Conservation (phyloP, 176 grass and related monocot species). For the Bromus sterilis region DNA sequence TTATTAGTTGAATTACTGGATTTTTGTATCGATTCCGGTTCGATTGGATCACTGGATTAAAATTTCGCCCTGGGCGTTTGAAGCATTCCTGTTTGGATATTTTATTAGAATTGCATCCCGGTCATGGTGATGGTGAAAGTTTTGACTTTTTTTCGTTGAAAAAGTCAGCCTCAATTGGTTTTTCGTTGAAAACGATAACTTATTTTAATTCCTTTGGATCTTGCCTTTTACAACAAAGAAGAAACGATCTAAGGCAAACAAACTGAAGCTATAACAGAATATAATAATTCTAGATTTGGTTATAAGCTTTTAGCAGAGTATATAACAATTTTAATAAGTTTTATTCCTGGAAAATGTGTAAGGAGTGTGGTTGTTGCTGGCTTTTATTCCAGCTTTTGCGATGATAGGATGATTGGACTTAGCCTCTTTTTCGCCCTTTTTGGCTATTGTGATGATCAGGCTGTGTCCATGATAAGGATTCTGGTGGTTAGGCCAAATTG, state of each 20-base stretch:
- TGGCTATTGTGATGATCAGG: neutral
- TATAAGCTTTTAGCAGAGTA: neutral
- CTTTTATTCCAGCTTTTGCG: neutral
- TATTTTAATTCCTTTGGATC: constrained; percentile 11
- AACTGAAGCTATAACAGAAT: neutral
- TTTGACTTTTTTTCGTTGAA: constrained; percentile 49
- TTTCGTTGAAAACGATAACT: constrained; percentile 20
- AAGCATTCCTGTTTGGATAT: neutral
- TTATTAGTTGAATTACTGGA: neutral
- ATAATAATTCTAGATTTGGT: neutral
- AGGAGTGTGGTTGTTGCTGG: neutral
- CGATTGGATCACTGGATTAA: neutral
- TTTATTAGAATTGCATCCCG: neutral
- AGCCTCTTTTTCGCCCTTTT: neutral
- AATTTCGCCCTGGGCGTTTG: neutral
- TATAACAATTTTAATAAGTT: neutral
- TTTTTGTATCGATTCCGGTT: neutral
- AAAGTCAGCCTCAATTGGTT: constrained; percentile 16
- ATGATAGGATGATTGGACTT: neutral
- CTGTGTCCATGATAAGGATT: neutral
- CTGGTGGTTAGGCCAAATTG: neutral
- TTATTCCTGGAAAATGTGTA: neutral
- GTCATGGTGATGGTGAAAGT: constrained; percentile 32
- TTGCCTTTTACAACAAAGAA: neutral
- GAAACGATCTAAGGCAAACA: neutral